Conservation (phyloP, 1,284 basidiomycete genomes). For the Pseudozyma hubeiensis region DNA sequence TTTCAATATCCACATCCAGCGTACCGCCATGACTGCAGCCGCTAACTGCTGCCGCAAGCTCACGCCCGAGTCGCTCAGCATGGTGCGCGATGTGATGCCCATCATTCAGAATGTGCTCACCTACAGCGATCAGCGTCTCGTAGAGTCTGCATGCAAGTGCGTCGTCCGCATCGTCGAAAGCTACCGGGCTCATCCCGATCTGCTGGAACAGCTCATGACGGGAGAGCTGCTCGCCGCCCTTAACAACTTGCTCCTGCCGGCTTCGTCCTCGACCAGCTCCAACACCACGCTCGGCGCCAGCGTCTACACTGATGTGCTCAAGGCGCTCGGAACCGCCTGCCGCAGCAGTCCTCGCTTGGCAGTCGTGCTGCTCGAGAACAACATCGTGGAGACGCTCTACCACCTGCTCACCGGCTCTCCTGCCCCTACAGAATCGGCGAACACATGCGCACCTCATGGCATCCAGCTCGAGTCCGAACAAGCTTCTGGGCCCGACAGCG, state of each 20-base stretch:
- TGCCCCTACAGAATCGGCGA: conserved; percentile 33
- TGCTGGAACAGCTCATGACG: conserved; percentile 59
- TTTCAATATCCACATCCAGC: conserved; percentile 68
- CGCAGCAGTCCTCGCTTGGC: conserved; percentile 57
- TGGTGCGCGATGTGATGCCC: conserved; percentile 59
- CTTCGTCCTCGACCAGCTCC: conserved; percentile 38
- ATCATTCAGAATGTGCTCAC: conserved; percentile 63
- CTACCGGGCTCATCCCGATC: conserved; percentile 52
- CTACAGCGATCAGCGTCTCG: conserved; percentile 64
- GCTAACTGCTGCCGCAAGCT: conserved; percentile 66
- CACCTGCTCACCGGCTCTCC: conserved; percentile 64
- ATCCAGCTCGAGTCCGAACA: conserved; percentile 41
- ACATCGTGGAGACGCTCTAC: conserved; percentile 65
- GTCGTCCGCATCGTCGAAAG: conserved; percentile 62
- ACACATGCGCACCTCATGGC: conserved; percentile 24
- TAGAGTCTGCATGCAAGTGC: conserved; percentile 66
- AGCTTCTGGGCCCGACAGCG: conserved; percentile 27
- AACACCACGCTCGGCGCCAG: conserved; percentile 52
- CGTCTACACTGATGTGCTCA: conserved; percentile 63
- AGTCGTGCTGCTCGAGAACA: conserved; percentile 60
- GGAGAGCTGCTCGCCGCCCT: conserved; percentile 54
- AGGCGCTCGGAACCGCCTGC: conserved; percentile 59
- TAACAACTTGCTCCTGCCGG: conserved; percentile 58
- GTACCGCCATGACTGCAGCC: conserved; percentile 64
- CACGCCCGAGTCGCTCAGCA: conserved; percentile 46